A percentile compares a stretch with the other conserved stretches of the same genome.
Conservation (phyloP, 176 grass and related monocot genomes). For the Musa itinerans region DNA sequence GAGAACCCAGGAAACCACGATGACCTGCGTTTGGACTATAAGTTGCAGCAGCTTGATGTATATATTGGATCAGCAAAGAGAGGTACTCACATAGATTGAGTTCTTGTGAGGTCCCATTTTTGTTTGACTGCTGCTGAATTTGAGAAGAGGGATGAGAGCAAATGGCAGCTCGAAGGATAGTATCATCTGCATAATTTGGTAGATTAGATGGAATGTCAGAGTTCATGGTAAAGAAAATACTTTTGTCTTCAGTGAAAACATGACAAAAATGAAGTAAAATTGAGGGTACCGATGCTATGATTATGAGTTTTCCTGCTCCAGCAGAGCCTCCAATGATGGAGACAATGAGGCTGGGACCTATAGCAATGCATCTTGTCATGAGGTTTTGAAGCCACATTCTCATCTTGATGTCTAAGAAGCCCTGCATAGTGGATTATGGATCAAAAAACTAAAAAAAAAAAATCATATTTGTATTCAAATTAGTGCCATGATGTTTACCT, state of each 20-base stretch:
- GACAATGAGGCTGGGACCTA: constrained; percentile 60
- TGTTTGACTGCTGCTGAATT: constrained; percentile 68
- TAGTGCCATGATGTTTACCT: constrained; percentile 25
- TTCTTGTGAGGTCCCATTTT: constrained; percentile 92
- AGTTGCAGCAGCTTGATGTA: not conserved
- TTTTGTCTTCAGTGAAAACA: not conserved
- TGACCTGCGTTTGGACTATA: constrained; percentile 26
- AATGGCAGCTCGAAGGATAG: constrained; percentile 85
- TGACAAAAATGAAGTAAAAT: not conserved
- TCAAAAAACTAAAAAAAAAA: not conserved
- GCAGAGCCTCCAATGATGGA: constrained; percentile 63
- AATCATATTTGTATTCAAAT: not conserved
- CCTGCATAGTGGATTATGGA: constrained; percentile 15
- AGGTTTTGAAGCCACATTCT: constrained; percentile 80
- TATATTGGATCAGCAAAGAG: not conserved
- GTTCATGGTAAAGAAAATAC: not conserved
- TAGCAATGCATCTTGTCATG: constrained; percentile 70
- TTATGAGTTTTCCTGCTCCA: constrained; percentile 75
- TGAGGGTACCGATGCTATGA: constrained; percentile 59
- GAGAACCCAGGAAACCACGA: constrained; percentile 55
- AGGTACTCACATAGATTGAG: constrained; percentile 57
- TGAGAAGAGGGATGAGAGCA: constrained; percentile 86
- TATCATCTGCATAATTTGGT: constrained; percentile 55
- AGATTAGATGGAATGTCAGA: too few species aligned
- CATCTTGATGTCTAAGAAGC: constrained; percentile 91